Conservation (phyloP, 108 stramenopile species). For the Poteriospumella lacustris region DNA sequence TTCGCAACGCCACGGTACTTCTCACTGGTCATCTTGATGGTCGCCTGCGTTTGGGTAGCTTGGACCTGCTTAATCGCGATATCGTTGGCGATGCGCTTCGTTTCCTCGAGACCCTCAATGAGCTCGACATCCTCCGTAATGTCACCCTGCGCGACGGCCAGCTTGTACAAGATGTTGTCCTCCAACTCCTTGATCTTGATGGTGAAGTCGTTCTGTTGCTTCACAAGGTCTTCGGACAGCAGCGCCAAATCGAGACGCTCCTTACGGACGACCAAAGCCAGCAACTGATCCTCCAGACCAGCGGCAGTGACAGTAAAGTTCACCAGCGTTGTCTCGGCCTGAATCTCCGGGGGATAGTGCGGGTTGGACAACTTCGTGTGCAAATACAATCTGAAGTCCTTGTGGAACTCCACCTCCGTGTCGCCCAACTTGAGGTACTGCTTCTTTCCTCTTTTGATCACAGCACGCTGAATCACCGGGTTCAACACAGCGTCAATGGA, state of each 20-base stretch:
- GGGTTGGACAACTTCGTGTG: slow-evolving; percentile 72
- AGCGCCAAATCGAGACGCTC: slow-evolving; percentile 67
- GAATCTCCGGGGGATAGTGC: slow-evolving; percentile 75
- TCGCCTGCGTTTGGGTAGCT: slow-evolving; percentile 54
- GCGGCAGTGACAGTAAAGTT: slow-evolving; percentile 71
- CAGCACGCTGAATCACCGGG: slow-evolving; percentile 69
- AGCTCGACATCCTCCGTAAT: slow-evolving; percentile 47
- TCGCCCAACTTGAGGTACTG: slow-evolving; percentile 67
- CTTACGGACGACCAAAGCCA: slow-evolving; percentile 65
- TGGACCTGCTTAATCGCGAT: slow-evolving; percentile 57
- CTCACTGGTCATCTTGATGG: slow-evolving; percentile 58
- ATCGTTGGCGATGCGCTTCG: slow-evolving; percentile 65
- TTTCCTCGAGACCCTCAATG: slow-evolving; percentile 69
- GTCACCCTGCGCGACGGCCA: slow-evolving; percentile 63
- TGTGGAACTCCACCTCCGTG: slow-evolving; percentile 71
- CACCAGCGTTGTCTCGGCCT: slow-evolving; percentile 68
- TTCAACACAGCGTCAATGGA: slow-evolving; percentile 64
- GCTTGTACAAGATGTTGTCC: slow-evolving; percentile 64
- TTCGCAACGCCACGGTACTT: slow-evolving; percentile 73
- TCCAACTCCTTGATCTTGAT: slow-evolving; percentile 78
- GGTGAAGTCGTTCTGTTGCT: slow-evolving; percentile 70
- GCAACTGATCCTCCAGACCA: slow-evolving; percentile 71
- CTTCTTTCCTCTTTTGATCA: slow-evolving; percentile 64
- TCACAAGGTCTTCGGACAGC: slow-evolving; percentile 57
- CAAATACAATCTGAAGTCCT: slow-evolving; percentile 69